Evolutionary conservation across 768 basidiomycete species (phyloP).

Genomic region (Amanita fuliginea): DNA sequence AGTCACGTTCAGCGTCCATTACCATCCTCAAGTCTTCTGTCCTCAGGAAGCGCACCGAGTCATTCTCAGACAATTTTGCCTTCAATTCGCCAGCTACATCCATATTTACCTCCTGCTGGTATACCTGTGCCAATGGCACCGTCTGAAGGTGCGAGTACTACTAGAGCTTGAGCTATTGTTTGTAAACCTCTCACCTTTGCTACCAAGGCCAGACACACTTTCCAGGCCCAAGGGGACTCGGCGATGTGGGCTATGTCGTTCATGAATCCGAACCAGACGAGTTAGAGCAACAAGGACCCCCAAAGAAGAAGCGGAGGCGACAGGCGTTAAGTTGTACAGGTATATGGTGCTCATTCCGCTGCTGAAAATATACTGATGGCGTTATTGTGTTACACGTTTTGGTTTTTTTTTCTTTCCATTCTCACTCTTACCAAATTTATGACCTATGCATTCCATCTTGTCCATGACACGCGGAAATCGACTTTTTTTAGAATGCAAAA

Average conservation of each 20-base stretch:
- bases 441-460: conserved; percentile 14
- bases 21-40: conserved; percentile 12
- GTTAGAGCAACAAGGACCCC: conserved; percentile 42
- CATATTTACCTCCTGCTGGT: conserved; percentile 49
- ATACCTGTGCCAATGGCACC: conserved; percentile 9
- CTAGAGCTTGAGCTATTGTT: conserved; percentile 13
- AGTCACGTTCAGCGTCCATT: conserved; percentile 7
- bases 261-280: conserved; percentile 51
- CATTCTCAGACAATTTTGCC: conserved; percentile 35
- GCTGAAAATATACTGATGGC: conserved; percentile 3
- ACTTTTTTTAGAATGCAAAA: conserved; percentile 56
- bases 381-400: neutral
- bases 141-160: conserved; percentile 9
- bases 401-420: conserved; percentile 2
- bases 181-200: conserved; percentile 13
- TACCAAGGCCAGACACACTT: neutral
- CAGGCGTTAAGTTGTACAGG: conserved; percentile 83
- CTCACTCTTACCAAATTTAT: neutral
- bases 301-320: conserved; percentile 74
- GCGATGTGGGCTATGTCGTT: conserved; percentile 12
- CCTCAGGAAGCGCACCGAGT: conserved; percentile 13
- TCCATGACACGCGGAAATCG: conserved; percentile 17
- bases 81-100: conserved; percentile 60
- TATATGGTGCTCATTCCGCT: conserved; percentile 21
- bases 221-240: neutral